Conservation (phyloP, 2,329 filamentous ascomycete species). For the Sclerotinia trifoliorum region DNA sequence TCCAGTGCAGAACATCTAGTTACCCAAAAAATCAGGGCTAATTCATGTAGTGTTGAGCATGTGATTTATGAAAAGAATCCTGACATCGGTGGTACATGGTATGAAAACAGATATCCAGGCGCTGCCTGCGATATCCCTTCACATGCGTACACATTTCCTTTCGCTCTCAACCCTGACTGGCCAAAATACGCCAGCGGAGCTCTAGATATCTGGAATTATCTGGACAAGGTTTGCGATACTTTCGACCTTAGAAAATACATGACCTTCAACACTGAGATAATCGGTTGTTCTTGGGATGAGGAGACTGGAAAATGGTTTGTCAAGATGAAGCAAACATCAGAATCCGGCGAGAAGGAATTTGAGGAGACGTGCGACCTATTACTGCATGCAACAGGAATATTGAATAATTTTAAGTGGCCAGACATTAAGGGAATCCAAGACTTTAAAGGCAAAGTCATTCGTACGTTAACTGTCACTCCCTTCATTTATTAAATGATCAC, state of each 20-base stretch:
- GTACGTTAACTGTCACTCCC: slow-evolving; percentile 34
- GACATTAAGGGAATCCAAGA: slow-evolving; percentile 47
- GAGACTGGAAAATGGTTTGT: slow-evolving; percentile 50
- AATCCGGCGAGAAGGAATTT: slow-evolving; percentile 26
- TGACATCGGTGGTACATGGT: slow-evolving; percentile 47
- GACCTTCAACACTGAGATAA: slow-evolving; percentile 50
- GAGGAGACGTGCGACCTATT: slow-evolving; percentile 34
- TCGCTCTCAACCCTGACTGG: slow-evolving; percentile 59
- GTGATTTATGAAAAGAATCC: slow-evolving; percentile 50
- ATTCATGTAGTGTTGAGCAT: slow-evolving; percentile 44
- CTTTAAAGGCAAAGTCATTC: slow-evolving; percentile 48
- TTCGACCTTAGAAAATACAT: slow-evolving; percentile 53
- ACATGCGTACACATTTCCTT: slow-evolving; percentile 47
- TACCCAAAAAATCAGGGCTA: neutral
- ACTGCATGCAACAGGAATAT: slow-evolving; percentile 33
- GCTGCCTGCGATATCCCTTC: slow-evolving; percentile 46
- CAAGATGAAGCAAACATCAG: slow-evolving; percentile 44
- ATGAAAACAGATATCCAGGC: slow-evolving; percentile 53
- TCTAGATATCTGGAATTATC: slow-evolving; percentile 54
- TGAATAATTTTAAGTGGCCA: slow-evolving; percentile 46
- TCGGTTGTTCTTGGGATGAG: slow-evolving; percentile 50
- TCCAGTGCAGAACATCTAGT: neutral
- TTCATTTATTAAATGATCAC: neutral
- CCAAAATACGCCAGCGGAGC: slow-evolving; percentile 55
- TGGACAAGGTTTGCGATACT: slow-evolving; percentile 48